Evolutionary conservation across 1,139 yeast genomes (phyloP), one percentile per base, ranked within the genome.

Genomic region (Candida freyschussii): DNA sequence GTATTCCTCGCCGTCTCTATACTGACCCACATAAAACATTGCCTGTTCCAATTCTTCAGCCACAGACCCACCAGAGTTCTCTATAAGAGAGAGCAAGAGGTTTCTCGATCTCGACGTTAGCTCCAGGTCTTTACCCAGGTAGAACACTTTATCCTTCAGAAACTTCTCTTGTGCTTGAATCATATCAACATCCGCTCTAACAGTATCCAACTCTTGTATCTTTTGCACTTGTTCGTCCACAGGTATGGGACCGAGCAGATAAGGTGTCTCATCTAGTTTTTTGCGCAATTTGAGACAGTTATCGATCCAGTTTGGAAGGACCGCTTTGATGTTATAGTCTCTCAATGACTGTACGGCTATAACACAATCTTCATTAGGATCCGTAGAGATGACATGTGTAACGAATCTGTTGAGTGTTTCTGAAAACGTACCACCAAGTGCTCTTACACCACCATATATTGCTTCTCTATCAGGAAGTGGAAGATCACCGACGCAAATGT

Each of bases 291-390:
- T 73, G 39, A 86, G 63, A 48, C 91, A 80, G 40, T 77, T 83
- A 39, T 79, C 77, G 3, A 78, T 53, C 93, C 96, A 89, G 19
- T 73, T 73, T 0, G 95, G 94, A 10, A 70, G 60, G 3, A 87
- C 91, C 7, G 83, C 67, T 37, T 74, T 71, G 26, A 85, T 75
- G 21, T 63, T 57, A 32, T 66, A 54, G 2, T 57, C 57, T 2
- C 56, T 60, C 13, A 61, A 58, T 13, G 62, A 56, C 13, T 61
- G 63, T 2, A 67, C 60, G 1, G 66, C 65, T 22, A 56, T 44
- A 21, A 60, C 55, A 16, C 63, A 56, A 17, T 59, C 78, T 41
- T 80, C 79, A 21, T 71, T 59, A 17, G 69, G 53, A 44, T 73
- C 75, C 8, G 59, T 51, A 0, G 94, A 72, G 12, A 89, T 63